A percentile compares a stretch with the other conserved stretches of the same genome.
Conservation (phyloP, 2,329 filamentous ascomycete species). For the Orbilia javanica region DNA sequence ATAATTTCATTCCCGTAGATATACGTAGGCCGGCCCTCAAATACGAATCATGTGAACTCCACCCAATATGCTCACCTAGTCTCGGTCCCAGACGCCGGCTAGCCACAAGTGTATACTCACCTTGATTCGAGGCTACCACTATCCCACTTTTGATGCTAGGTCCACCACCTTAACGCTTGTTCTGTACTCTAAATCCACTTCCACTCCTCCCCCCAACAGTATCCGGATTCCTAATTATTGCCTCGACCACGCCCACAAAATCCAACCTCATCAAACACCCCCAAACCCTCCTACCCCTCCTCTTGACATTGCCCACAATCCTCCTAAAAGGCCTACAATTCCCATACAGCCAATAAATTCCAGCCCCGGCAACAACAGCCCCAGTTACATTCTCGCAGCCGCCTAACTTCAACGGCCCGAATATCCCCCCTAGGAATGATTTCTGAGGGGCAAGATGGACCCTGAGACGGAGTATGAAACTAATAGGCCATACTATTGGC, state of each 20-base stretch:
- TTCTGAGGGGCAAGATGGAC: conserved; percentile 29
- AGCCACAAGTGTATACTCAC: too few species aligned
- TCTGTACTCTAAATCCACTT: not conserved
- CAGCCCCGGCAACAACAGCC: not conserved
- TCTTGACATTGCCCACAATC: not conserved
- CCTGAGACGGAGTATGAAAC: conserved; percentile 29
- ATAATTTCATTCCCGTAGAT: too few species aligned
- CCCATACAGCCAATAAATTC: conserved; percentile 16
- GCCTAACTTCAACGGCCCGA: conserved; percentile 2
- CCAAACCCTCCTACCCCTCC: not conserved
- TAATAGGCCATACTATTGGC: conserved; percentile 6
- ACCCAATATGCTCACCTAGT: too few species aligned
- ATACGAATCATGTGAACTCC: too few species aligned
- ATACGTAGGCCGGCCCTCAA: too few species aligned
- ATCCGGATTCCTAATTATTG: not conserved
- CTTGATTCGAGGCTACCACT: too few species aligned
- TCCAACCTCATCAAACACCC: not conserved
- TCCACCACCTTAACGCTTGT: not conserved
- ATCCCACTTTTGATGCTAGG: too few species aligned
- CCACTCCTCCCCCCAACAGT: not conserved
- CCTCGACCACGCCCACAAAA: not conserved
- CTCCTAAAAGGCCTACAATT: conserved; percentile 27
- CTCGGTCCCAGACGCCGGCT: too few species aligned
- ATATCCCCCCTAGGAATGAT: conserved; percentile 16
- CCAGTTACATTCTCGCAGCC: conserved; percentile 41